These are phyloP conservation scores for Firmiana major DNA, from an alignment of 345 rosid genomes.

Conservation along the genomic window DNA sequence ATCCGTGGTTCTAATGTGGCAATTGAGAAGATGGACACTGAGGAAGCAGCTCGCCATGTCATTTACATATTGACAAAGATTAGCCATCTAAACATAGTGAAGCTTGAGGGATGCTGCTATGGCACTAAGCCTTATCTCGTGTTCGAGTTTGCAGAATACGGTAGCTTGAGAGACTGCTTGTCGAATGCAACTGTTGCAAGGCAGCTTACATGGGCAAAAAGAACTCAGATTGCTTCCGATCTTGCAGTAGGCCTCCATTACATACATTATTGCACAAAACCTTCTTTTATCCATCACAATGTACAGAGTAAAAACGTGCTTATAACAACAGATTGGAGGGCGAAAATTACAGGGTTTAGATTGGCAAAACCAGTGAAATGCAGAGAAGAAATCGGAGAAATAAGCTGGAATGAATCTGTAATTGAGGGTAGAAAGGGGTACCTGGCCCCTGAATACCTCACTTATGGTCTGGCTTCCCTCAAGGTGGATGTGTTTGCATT, in stretches of 20 bases:
- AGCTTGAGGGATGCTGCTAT: constrained; percentile 30
- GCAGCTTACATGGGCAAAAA: constrained; percentile 32
- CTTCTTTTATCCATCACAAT: constrained; percentile 25
- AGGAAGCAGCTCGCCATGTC: constrained; percentile 27
- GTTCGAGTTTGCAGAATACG: constrained; percentile 28
- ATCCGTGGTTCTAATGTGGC: constrained; percentile 22
- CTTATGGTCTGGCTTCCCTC: constrained; percentile 15
- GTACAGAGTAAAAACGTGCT: constrained; percentile 32
- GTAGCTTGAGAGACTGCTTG: constrained; percentile 35
- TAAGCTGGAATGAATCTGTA: constrained; percentile 14
- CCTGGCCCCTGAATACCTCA: constrained; percentile 23
- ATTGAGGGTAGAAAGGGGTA: constrained; percentile 16
- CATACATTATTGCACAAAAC: constrained; percentile 31
- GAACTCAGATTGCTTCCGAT: constrained; percentile 37
- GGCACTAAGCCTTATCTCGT: constrained; percentile 24
- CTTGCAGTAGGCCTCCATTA: constrained; percentile 36
- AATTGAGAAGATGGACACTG: constrained; percentile 21
- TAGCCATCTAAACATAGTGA: constrained; percentile 30
- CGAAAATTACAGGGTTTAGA: constrained; percentile 32
- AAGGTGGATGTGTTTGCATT: constrained; percentile 34
- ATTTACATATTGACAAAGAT: constrained; percentile 30
- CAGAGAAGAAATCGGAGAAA: constrained; percentile 7
- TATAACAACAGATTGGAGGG: constrained; percentile 30
- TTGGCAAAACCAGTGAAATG: constrained; percentile 24
- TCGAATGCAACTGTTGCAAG: constrained; percentile 15